Evolutionary conservation across 1,284 basidiomycete species (phyloP), one percentile per base, ranked within the genome.

Genomic region (Sphaerobolus stellatus): DNA sequence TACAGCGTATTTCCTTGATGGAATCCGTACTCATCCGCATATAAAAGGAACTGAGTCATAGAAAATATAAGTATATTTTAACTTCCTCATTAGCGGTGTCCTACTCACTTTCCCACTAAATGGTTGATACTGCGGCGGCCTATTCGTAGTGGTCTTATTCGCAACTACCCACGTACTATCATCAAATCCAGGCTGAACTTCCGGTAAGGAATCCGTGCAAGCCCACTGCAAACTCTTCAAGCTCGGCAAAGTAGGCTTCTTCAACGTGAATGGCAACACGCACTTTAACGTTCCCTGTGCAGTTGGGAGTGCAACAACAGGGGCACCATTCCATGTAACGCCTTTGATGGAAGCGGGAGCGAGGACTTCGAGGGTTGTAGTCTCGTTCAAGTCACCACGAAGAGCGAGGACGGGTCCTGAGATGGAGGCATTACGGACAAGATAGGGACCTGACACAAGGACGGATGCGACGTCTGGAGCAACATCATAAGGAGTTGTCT

Each of bases 241-340:
- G 33, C 64, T 64, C 7, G 75, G 74, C 3, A 76, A 56, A 2
- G 56, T 55, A 9, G 67, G 61, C 33, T 52, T 45, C n/a, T 50
- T 58, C 31, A 63, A 56, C 18, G 28, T 27, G 51, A 73, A 66
- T 5, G 30, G 9, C 36, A 73, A 54, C 8, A 56, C 48, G 3
- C 69, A 70, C 3, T 52, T 57, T 18, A 66, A 61, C 7, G 67
- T 55, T 5, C 71, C 72, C 41, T 8, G 20, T 13, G 41, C 11
- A 20, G 16, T 43, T 11, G 9, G 20, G 9, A 9, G 16, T 9
- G 24, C 20, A 9, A 8, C 41, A 13, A 43, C 41, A 11, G 9
- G 20, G 8, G 8, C 20, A 9, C 84, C 88, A 59, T 92, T 92
- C 88, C 89, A 91, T 1, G 79, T 80, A 22, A 91, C 75, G 0